Evolutionary conservation across 1,139 yeast species (phyloP).

Genomic region (Saccharomyces hybrid): DNA sequence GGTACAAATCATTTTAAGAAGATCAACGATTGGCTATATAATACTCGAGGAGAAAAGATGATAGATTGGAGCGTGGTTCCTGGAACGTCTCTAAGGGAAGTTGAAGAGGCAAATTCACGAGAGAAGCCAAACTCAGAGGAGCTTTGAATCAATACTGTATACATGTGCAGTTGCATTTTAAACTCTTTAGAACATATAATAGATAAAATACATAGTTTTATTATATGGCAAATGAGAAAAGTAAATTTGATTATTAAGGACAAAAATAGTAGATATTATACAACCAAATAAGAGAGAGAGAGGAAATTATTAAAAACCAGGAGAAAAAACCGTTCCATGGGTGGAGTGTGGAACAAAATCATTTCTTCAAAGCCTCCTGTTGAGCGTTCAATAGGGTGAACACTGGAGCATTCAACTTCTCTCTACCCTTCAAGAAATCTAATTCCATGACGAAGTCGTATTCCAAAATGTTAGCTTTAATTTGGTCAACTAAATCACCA

Average conservation of each 20-base stretch:
- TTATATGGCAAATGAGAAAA: background rate
- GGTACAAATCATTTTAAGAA: conserved; percentile 60
- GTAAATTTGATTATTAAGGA: background rate
- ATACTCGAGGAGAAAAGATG: conserved; percentile 32
- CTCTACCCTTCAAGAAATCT: conserved; percentile 91
- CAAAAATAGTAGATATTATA: background rate
- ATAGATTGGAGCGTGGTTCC: conserved; percentile 57
- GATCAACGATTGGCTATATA: conserved; percentile 65
- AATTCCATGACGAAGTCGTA: conserved; percentile 88
- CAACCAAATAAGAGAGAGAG: background rate
- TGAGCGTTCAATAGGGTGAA: conserved; percentile 86
- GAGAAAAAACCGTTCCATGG: background rate
- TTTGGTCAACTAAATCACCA: conserved; percentile 66
- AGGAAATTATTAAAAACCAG: background rate
- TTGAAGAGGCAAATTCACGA: conserved; percentile 11
- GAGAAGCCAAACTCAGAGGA: background rate
- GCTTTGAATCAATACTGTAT: background rate
- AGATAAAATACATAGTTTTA: background rate
- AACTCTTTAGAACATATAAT: background rate
- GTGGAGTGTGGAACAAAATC: background rate
- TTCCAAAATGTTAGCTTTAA: conserved; percentile 66
- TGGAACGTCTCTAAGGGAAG: conserved; percentile 20
- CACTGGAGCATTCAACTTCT: conserved; percentile 73
- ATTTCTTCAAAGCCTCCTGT: conserved; percentile 9
- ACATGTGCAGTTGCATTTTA: background rate